A percentile compares a stretch with the other conserved stretches of the same genome.
These are phyloP conservation scores for Thermothielavioides terrestris DNA, from an alignment of 495 filamentous ascomycete genomes.

Conservation along the genomic window DNA sequence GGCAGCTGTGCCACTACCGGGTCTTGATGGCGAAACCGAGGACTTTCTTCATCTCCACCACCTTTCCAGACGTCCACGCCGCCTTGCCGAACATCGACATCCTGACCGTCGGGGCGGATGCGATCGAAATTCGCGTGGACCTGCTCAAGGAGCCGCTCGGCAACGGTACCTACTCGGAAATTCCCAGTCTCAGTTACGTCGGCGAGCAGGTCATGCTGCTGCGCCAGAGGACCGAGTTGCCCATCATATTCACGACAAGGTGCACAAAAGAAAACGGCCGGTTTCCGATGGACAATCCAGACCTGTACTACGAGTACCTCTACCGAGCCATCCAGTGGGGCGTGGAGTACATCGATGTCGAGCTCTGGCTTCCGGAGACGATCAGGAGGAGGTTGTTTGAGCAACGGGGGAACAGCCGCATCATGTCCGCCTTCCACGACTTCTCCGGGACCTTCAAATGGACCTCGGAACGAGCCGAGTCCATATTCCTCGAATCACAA, in stretches of 20 bases:
- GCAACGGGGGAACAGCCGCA: constrained; percentile 62
- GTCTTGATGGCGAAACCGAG: constrained; percentile 64
- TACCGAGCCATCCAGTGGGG: constrained; percentile 76
- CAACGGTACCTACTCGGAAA: constrained; percentile 45
- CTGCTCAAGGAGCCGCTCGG: constrained; percentile 62
- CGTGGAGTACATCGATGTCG: constrained; percentile 80
- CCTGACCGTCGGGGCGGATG: constrained; percentile 74
- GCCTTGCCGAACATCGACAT: constrained; percentile 80
- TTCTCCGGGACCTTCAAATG: constrained; percentile 77
- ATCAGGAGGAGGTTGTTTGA: constrained; percentile 59
- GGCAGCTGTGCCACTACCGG: constrained; percentile 65
- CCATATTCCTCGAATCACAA: constrained; percentile 57
- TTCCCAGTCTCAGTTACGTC: constrained; percentile 74
- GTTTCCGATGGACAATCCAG: constrained; percentile 73
- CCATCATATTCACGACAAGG: constrained; percentile 78
- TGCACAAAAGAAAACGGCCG: constrained; percentile 72
- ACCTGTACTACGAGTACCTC: constrained; percentile 65
- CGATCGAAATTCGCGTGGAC: constrained; percentile 75
- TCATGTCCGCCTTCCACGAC: constrained; percentile 83
- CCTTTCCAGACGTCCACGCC: constrained; percentile 75
- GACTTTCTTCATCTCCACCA: constrained; percentile 77
- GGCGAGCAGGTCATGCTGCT: constrained; percentile 77
- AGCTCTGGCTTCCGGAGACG: constrained; percentile 72
- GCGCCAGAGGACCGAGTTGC: constrained; percentile 71
- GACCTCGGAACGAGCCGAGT: constrained; percentile 59